These are phyloP conservation scores for Gossypium gossypioides DNA, from an alignment of 441 rosid species.

Conservation along the genomic window DNA sequence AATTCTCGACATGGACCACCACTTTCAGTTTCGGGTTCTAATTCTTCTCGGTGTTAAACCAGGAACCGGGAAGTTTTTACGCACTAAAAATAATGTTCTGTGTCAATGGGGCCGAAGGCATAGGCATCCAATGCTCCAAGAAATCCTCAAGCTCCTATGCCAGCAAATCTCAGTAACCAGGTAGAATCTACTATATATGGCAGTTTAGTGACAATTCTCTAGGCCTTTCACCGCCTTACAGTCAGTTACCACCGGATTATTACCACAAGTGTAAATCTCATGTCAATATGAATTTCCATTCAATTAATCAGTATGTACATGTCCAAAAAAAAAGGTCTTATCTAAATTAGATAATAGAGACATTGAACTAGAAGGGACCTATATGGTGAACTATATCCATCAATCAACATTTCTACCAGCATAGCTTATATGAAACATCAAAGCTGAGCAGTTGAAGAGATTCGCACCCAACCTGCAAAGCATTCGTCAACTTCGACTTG, in stretches of 20 bases:
- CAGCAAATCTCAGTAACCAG: too few relatives aligned
- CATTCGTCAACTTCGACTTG: neutral
- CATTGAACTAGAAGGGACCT: neutral
- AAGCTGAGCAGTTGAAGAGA: neutral
- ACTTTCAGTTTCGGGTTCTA: neutral
- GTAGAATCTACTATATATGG: too few relatives aligned
- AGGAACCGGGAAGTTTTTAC: neutral
- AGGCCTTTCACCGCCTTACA: too few relatives aligned
- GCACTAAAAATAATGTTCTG: neutral
- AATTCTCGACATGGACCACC: too few relatives aligned
- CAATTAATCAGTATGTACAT: too few relatives aligned
- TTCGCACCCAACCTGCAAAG: neutral
- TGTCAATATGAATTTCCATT: neutral
- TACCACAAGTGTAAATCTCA: neutral
- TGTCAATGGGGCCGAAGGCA: neutral
- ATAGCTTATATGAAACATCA: constrained; percentile 1
- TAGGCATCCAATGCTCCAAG: neutral
- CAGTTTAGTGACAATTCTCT: too few relatives aligned
- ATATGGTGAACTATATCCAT: neutral
- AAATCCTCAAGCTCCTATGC: neutral
- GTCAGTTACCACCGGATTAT: too few relatives aligned
- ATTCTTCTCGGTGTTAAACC: neutral
- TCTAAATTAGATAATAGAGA: neutral
- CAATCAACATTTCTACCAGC: neutral
- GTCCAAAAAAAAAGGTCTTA: neutral